Evolutionary conservation across 129 eudicot genomes (phyloP), one percentile per base, ranked within the genome.

Genomic region (Centaurea solstitialis): DNA sequence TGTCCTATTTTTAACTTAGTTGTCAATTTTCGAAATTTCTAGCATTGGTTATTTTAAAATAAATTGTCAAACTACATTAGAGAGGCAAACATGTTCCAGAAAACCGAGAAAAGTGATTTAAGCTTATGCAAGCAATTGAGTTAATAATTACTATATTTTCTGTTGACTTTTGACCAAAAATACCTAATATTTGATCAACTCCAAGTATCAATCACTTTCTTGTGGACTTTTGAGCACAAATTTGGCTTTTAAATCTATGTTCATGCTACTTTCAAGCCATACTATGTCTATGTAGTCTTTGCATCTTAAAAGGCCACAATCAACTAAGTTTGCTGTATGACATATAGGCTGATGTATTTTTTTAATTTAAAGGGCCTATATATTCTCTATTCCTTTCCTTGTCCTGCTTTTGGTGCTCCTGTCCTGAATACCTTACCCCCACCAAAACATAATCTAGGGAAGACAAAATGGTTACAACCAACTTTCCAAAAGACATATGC

Each of bases 91-190:
- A 75, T 57, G 77, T 82, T 76, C 72, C 24, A 76, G 85, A 82
- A 68, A 75, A 74, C 1, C 24, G 47, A 70, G 85, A 82, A 68
- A 75, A 74, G 3, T 38, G 47, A 70, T 38, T 20, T 26, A 76
- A 82, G 68, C 82, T 66, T 74, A 41, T 81, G 75, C 80, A 74
- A 74, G 80, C 76, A 82, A 70, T 7, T 35, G 30, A 69, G 57
- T 57, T 71, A 5, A 37, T 53, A 76, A 38, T 9, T 50, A 59
- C 68, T 82, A 61, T 62, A 24, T 47, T 76, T 76, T 73, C 11
- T 76, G 86, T 76, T 82, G 86, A 82, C 86, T 82, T 77, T 77
- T 82, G 74, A 82, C 78, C 37, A 9, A 40, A 9, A 40, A 38
- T 76, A 82, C 82, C 82, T 70, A 76, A 82, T 70, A 28, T 72